Evolutionary conservation across 2,329 filamentous ascomycete species (phyloP).

Genomic region (Berkeleyomyces basicola): DNA sequence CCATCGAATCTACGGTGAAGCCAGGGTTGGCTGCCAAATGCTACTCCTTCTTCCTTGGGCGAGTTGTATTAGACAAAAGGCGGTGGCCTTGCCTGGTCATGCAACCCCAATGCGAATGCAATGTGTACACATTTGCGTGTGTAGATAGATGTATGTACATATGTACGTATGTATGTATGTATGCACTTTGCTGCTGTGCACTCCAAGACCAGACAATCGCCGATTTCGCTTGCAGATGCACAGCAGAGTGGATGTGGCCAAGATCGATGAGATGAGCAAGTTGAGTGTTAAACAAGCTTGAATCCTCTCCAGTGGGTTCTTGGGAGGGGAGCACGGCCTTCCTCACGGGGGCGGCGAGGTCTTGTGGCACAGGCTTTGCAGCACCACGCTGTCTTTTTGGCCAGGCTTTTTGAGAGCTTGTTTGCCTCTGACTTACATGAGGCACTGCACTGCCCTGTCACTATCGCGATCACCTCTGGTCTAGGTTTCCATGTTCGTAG

Average conservation of each 20-base stretch:
- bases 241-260: neutral
- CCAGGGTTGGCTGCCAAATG: neutral
- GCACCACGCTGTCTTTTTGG: neutral
- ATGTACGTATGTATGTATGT: neutral
- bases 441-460: neutral
- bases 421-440: neutral
- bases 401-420: neutral
- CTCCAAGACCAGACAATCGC: neutral
- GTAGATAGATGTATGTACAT: neutral
- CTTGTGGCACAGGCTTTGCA: neutral
- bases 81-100: neutral
- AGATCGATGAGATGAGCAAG: neutral
- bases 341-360: neutral
- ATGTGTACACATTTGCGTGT: neutral
- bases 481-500: no score
- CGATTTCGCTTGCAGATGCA: neutral
- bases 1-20: neutral
- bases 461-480: neutral
- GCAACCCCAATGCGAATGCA: neutral
- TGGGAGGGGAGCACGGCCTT: neutral
- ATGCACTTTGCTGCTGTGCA: neutral
- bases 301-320: neutral
- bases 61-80: neutral
- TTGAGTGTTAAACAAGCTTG: neutral
- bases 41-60: neutral